A percentile compares a stretch with the other conserved stretches of the same genome.
phyloP scores from a whole-genome alignment of 305 asterid species.

The Fraxinus sp. region DNA sequence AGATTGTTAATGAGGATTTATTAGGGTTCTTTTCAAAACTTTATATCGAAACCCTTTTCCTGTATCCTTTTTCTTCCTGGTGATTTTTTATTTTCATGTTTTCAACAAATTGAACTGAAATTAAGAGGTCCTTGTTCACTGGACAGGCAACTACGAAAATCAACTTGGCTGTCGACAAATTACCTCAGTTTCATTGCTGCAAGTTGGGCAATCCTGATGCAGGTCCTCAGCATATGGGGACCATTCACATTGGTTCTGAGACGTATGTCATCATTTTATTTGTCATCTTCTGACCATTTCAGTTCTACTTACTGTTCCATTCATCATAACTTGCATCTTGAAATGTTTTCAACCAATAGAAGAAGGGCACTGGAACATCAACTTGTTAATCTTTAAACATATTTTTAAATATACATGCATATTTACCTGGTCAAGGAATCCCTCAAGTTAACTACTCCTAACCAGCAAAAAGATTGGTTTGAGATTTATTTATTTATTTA shows the following conservation, averaged over 20 bases:
- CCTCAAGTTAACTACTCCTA: not conserved
- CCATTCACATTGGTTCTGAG: constrained; percentile 91
- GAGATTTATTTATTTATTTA: not conserved
- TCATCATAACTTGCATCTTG: not conserved
- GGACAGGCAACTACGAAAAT: constrained; percentile 89
- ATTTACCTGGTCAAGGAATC: not conserved
- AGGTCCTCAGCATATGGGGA: constrained; percentile 94
- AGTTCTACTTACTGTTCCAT: constrained; percentile 11
- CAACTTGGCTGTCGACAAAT: constrained; percentile 74
- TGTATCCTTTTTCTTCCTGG: not conserved
- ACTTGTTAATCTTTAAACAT: not conserved
- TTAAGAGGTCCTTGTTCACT: constrained; percentile 23
- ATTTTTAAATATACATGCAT: not conserved
- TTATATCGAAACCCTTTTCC: not conserved
- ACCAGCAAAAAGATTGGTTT: not conserved
- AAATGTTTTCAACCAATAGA: not conserved
- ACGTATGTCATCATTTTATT: constrained; percentile 44
- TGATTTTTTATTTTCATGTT: not conserved
- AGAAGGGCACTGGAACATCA: not conserved
- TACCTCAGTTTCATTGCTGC: constrained; percentile 82
- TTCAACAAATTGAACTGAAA: constrained; percentile 13
- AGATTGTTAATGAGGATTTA: not conserved
- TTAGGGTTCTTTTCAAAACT: not conserved
- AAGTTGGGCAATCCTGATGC: constrained; percentile 52
- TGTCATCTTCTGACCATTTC: constrained; percentile 18